Conservation (phyloP, 2,329 filamentous ascomycete genomes). For the Pseudocercospora cruenta region DNA sequence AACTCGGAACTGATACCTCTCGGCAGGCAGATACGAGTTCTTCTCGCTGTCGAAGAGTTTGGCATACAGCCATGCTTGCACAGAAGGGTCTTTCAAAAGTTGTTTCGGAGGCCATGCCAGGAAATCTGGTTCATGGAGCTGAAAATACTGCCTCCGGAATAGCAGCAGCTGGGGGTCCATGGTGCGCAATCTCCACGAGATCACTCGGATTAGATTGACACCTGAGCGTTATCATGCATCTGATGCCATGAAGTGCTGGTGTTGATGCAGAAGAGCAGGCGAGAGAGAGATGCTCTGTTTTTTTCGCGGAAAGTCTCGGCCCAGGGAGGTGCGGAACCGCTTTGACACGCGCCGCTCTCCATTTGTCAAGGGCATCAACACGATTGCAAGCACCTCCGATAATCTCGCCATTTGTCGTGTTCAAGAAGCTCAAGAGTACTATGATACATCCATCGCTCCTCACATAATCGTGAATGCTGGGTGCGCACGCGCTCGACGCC, state of each 20-base stretch:
- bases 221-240: not conserved
- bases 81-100: constrained; percentile 61
- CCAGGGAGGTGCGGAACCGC: not conserved
- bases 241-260: not conserved
- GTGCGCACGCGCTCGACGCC: too few species aligned
- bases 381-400: too few species aligned
- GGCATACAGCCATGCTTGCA: constrained; percentile 69
- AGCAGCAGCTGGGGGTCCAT: constrained; percentile 42
- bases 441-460: too few species aligned
- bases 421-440: too few species aligned
- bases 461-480: too few species aligned
- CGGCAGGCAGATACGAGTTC: constrained; percentile 63
- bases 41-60: constrained; percentile 66
- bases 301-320: not conserved
- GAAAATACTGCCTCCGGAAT: constrained; percentile 77
- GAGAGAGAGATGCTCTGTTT: not conserved
- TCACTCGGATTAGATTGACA: not conserved
- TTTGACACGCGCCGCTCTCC: too few species aligned
- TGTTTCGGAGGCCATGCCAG: constrained; percentile 66
- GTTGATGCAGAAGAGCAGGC: not conserved
- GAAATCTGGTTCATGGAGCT: constrained; percentile 65
- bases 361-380: too few species aligned
- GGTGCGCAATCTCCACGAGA: not conserved
- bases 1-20: constrained; percentile 70
- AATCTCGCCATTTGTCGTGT: too few species aligned